Base-by-base conservation (phyloP, 1,284 basidiomycete species). In the Microbotryum scabiosae region DNA sequence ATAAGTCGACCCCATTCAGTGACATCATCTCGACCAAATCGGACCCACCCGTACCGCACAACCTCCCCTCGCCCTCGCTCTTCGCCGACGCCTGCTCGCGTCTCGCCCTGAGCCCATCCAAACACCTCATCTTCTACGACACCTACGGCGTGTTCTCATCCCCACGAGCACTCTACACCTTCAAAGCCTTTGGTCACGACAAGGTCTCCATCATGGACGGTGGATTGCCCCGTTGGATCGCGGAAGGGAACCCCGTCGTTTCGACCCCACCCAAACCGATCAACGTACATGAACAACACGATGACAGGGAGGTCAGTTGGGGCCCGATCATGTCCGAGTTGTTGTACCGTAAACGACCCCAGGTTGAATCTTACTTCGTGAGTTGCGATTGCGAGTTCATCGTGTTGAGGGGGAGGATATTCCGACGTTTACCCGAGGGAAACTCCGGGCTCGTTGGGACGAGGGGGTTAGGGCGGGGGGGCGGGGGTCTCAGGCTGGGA, bases 121-220 rank as follows among this genome's bases (percentile, higher is more conserved):
- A 87, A 7, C 88, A 91, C 74, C 90, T 97, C 25, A 82, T 97
- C 21, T 76, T 97, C 80, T 97, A 97, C 74, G 93, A 96, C 73
- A 80, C 85, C 2, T 80, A 85, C 59, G 90, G 90, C 9, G 79
- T 96, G 26, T 94, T 97, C 78, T 91, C 88, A 1, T 82, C 89
- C 26, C 91, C 93, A 54, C 83, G 93, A 62, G 89, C 88, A 3
- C 81, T 91, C 26, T 97, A 87, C 79, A 97, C 89, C 77, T 94
- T 96, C 80, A 84, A 87, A 73, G 81, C 86, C 25, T 90, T 93
- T 73, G 88, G 89, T 8, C 92, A 97, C 74, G 75, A 80, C 49
- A 85, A 84, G 51, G 88, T 90, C 5, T 90, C 87, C 63, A 82
- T 96, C 20, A 79, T 97, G 12, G 84, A 97, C 74, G 93, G 92